Percentiles rank a stretch among this genome's conserved stretches.
Evolutionary conservation across 352 stramenopile species (phyloP).

Genomic region (Globisporangium solare): DNA sequence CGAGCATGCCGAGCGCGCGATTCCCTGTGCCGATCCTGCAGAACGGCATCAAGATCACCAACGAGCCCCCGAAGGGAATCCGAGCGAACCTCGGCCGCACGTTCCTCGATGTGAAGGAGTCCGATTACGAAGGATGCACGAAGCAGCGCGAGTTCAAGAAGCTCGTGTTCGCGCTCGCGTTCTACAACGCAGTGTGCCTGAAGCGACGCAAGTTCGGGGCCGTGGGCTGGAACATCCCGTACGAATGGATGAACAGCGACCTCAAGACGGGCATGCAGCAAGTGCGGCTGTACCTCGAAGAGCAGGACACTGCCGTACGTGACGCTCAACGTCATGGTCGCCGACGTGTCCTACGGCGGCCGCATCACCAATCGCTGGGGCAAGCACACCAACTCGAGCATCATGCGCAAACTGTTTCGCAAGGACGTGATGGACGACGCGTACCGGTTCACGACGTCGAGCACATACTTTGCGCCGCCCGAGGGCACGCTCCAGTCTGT

Average conservation of each 20-base stretch:
- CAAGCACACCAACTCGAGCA: constrained; percentile 92
- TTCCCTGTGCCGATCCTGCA: constrained; percentile 94
- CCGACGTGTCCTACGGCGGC: constrained; percentile 94
- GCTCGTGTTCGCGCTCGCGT: constrained; percentile 87
- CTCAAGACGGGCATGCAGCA: constrained; percentile 93
- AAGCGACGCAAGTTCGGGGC: constrained; percentile 93
- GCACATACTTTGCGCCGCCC: constrained; percentile 72
- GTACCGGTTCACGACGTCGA: constrained; percentile 79
- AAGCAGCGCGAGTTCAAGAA: constrained; percentile 90
- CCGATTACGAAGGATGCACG: constrained; percentile 84
- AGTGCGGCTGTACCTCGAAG: constrained; percentile 90
- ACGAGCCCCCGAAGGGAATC: constrained; percentile 91
- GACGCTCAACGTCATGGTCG: constrained; percentile 93
- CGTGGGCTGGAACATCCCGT: constrained; percentile 95
- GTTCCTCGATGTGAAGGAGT: constrained; percentile 91
- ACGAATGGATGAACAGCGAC: constrained; percentile 96
- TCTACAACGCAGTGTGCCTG: constrained; percentile 94
- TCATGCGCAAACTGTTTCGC: constrained; percentile 92
- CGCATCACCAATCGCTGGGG: constrained; percentile 94
- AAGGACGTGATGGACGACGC: constrained; percentile 80
- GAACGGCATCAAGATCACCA: constrained; percentile 95
- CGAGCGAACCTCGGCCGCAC: constrained; percentile 90
- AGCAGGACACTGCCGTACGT: constrained; percentile 90
- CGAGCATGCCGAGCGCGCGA: constrained; percentile 87
- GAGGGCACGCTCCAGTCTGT: constrained; percentile 53